phyloP scores from a whole-genome alignment of 1,284 basidiomycete species.

The Peniophora sp. region DNA sequence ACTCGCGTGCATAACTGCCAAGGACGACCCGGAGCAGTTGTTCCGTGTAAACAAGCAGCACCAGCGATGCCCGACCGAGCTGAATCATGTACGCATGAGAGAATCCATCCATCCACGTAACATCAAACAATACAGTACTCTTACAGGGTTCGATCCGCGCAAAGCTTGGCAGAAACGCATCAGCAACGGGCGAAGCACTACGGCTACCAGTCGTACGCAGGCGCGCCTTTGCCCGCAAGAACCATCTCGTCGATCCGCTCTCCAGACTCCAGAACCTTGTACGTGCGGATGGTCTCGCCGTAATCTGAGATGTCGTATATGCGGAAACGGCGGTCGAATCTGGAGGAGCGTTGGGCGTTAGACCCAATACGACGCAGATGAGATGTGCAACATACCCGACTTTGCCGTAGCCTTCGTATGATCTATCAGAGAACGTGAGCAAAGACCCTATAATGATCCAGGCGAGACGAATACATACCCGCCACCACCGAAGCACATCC shows the following conservation, averaged over 20 bases:
- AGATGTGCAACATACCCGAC: conserved; percentile 41
- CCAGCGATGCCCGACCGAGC: too few relatives aligned
- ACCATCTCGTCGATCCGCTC: conserved; percentile 61
- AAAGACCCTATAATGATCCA: conserved; percentile 3
- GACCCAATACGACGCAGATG: background rate
- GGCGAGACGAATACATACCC: conserved; percentile 36
- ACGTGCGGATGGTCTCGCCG: conserved; percentile 85
- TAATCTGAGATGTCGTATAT: conserved; percentile 80
- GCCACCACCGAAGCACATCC: conserved; percentile 95
- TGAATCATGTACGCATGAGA: too few relatives aligned
- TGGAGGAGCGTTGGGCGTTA: conserved; percentile 15
- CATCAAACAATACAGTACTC: background rate
- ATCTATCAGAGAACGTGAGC: conserved; percentile 31
- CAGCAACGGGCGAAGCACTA: background rate
- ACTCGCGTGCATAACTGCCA: too few relatives aligned
- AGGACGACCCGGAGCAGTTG: too few relatives aligned
- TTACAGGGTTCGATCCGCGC: too few relatives aligned
- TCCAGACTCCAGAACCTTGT: conserved; percentile 77
- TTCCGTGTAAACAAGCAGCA: too few relatives aligned
- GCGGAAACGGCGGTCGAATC: conserved; percentile 85
- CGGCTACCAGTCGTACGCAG: conserved; percentile 2
- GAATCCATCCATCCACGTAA: background rate
- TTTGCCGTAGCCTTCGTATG: conserved; percentile 81
- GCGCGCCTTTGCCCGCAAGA: conserved; percentile 40
- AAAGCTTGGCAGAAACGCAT: background rate